Percentiles rank a stretch among this genome's conserved stretches.
phyloP scores from a whole-genome alignment of 805 yeast genomes.

The Nakazawaea peltata region DNA sequence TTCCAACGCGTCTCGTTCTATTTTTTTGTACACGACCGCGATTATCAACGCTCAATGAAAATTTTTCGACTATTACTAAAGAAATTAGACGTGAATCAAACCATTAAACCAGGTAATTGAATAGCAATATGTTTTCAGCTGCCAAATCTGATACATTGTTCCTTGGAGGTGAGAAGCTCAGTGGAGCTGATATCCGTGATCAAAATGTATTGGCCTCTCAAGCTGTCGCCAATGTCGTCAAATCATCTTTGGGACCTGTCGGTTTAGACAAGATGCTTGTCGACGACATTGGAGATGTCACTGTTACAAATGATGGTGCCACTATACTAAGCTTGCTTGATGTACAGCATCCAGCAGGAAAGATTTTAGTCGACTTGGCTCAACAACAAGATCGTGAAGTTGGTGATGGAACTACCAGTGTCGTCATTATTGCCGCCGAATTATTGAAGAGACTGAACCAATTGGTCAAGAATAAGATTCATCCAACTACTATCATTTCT shows the following conservation, averaged over 20 bases:
- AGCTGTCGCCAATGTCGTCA: conserved; percentile 76
- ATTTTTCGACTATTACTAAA: too few species aligned
- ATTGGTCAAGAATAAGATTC: conserved; percentile 85
- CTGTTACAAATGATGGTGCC: conserved; percentile 98
- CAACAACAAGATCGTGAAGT: conserved; percentile 99
- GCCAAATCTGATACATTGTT: conserved; percentile 90
- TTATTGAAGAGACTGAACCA: conserved; percentile 88
- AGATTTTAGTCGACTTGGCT: conserved; percentile 91
- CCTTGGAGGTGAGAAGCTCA: conserved; percentile 90
- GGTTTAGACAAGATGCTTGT: conserved; percentile 98
- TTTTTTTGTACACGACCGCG: too few species aligned
- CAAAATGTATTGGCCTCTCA: conserved; percentile 94
- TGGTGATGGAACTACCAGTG: conserved; percentile 97
- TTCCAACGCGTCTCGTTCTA: too few species aligned
- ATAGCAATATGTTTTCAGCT: conserved; percentile 54
- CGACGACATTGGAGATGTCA: conserved; percentile 98
- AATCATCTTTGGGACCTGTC: conserved; percentile 94
- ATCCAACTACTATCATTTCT: conserved; percentile 95
- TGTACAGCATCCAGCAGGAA: conserved; percentile 99
- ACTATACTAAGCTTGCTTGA: conserved; percentile 85
- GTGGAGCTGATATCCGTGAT: conserved; percentile 94
- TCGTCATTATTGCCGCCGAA: conserved; percentile 93
- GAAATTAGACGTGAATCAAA: too few species aligned
- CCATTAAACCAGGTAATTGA: too few species aligned
- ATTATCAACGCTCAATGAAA: too few species aligned